A percentile compares a stretch with the other conserved stretches of the same genome.
phyloP scores from a whole-genome alignment of 495 filamentous ascomycete species.

The Aspergillus nanangensis region DNA sequence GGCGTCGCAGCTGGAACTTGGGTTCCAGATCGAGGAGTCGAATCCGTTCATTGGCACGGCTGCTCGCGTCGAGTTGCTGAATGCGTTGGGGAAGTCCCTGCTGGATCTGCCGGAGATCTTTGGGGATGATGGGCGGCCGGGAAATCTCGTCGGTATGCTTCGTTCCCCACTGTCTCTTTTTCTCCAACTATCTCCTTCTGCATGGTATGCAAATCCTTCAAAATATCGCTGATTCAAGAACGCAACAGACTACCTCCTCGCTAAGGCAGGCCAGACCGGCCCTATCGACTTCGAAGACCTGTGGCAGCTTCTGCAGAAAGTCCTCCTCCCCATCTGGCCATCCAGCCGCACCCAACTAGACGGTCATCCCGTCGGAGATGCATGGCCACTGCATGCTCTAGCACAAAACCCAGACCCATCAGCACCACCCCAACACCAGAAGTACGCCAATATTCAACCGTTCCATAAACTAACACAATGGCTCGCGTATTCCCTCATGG shows the following conservation, averaged over 20 bases:
- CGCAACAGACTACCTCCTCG: constrained; percentile 44
- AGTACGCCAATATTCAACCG: constrained; percentile 26
- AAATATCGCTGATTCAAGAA: background rate
- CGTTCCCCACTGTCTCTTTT: too few species aligned
- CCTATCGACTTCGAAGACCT: constrained; percentile 31
- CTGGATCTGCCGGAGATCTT: constrained; percentile 45
- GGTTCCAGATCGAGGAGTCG: constrained; percentile 42
- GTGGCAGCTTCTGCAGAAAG: constrained; percentile 47
- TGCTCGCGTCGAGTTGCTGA: constrained; percentile 45
- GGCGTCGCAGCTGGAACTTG: constrained; percentile 10
- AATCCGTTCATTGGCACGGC: constrained; percentile 50
- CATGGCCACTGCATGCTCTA: constrained; percentile 44
- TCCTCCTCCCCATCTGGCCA: constrained; percentile 52
- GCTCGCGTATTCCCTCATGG: constrained; percentile 86
- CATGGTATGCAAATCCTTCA: background rate
- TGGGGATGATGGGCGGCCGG: constrained; percentile 45
- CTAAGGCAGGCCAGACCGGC: constrained; percentile 9
- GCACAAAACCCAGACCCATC: constrained; percentile 9
- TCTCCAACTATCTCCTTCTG: background rate
- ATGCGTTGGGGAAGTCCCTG: constrained; percentile 44
- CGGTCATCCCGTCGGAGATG: constrained; percentile 51
- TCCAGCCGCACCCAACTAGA: constrained; percentile 47
- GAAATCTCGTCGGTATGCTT: constrained; percentile 53
- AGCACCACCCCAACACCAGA: background rate
- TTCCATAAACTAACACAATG: constrained; percentile 93